Evolutionary conservation across 2,329 filamentous ascomycete species (phyloP), one percentile per base, ranked within the genome.

Genomic region (Botryotinia narcissicola): DNA sequence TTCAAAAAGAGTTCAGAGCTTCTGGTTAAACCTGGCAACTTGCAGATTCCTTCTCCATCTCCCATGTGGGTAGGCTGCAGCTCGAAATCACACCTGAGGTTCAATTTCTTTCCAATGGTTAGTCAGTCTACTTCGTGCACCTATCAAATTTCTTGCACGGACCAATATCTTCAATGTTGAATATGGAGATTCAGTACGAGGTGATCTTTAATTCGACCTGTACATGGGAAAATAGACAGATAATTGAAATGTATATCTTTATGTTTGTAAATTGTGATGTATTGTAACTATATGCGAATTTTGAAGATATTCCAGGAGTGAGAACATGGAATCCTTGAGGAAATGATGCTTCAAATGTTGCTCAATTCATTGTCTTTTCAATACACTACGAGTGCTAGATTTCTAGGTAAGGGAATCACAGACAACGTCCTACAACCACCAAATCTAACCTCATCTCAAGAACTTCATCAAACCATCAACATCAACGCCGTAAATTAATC

Each of bases 351-450:
- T 7, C 59, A 37, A 37, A 71, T 48, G 59, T 14, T 64, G 66
- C 25, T 68, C 40, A 35, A 54, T 60, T 59, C 71, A 72, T 68
- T 68, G 71, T 72, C 71, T 48, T 66, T 57, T 67, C 61, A 25
- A 67, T 29, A 67, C 70, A 66, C 44, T 72, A 72, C 46, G n/a
- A 66, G n/a, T 57, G 70, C 70, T 71, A 57, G 70, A 72, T 66
- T 51, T 72, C 61, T 54, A 64, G 60, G 62, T 72, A 72, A 72
- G 71, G 71, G 54, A 72, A 72, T 54, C 48, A 66, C 68, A 61
- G 62, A 72, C 71, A 69, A 72, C 71, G 71, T 72, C 63, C 59
- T 68, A 57, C 71, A 72, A 72, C 71, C 64, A 72, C 63, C 66
- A 72, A 72, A 48, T 67, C 71, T 20, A 42, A 72, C 70, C 62